These are phyloP conservation scores for Gossypium gossypioides DNA, from an alignment of 441 rosid species.

Conservation along the genomic window DNA sequence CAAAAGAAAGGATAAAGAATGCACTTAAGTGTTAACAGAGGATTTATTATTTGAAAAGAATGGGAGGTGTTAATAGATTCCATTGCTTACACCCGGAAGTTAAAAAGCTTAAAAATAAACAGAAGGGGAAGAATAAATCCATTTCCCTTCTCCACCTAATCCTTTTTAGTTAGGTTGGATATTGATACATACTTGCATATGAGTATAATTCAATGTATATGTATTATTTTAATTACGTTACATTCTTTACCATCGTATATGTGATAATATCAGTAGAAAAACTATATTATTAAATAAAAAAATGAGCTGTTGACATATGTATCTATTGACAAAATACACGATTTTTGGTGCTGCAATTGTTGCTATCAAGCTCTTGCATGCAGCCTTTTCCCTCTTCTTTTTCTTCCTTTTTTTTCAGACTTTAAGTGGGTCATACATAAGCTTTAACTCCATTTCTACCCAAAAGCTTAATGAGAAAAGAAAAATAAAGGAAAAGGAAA, in stretches of 20 bases:
- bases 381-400: background rate
- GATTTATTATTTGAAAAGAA: background rate
- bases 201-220: background rate
- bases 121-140: background rate
- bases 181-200: background rate
- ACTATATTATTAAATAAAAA: background rate
- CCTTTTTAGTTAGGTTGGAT: background rate
- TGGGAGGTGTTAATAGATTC: slow-evolving; percentile 13
- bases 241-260: background rate
- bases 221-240: background rate
- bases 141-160: background rate
- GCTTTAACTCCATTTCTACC: background rate
- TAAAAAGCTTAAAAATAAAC: background rate
- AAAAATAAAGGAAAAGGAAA: background rate
- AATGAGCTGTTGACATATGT: background rate
- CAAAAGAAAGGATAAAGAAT: background rate
- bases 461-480: background rate
- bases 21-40: background rate
- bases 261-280: background rate
- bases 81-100: slow-evolving; percentile 7
- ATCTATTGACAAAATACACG: background rate
- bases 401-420: background rate
- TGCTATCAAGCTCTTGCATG: background rate
- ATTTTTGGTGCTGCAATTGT: background rate
- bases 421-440: background rate